Evolutionary conservation across 495 filamentous ascomycete species (phyloP), one percentile per base, ranked within the genome.

Genomic region (Penicillium canariense): DNA sequence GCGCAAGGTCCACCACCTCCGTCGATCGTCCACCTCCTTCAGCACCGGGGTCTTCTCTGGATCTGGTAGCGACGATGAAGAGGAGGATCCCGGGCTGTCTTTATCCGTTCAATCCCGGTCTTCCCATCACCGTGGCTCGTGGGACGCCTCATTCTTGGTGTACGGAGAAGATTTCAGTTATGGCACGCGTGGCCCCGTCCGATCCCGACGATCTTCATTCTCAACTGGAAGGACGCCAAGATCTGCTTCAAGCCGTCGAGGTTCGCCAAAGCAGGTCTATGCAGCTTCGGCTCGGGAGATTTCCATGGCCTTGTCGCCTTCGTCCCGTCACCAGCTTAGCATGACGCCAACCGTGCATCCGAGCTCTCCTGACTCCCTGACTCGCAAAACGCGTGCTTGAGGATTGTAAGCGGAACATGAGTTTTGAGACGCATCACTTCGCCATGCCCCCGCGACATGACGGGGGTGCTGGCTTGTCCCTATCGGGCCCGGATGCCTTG

Each of bases 11-110:
- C 58, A 58, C 34, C 43, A 42, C n/a, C n/a, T n/a, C 9, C 57
- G 63, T 27, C 52, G 61, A 59, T 57, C 65, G 3, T 60, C 67
- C 25, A 56, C 50, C 14, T 56, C 56, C 4, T 49, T 55, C 10
- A 49, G 31, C 22, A 52, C 36, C n/a, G 53, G 59, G 8, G 17
- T 44, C 10, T 63, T 60, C 38, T 53, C 50, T 20, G 66, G 52
- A 9, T 68, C 67, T 18, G 62, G 54, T 31, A 72, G 57, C 46
- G 70, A 68, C 4, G 62, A 65, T 1, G 66, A 63, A 1, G 66
- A 67, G 1, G 61, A 66, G 3, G 61, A 66, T 18, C 18, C 22
- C 22, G 62, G 52, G 8, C 15, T 39, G 5, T 38, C 50, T 4
- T 58, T 52, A 34, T 38, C 53, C 1, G 45, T 45, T 15, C 48